Conservation (phyloP, 73 alveolate genomes). For the Paramecium sonneborni region DNA sequence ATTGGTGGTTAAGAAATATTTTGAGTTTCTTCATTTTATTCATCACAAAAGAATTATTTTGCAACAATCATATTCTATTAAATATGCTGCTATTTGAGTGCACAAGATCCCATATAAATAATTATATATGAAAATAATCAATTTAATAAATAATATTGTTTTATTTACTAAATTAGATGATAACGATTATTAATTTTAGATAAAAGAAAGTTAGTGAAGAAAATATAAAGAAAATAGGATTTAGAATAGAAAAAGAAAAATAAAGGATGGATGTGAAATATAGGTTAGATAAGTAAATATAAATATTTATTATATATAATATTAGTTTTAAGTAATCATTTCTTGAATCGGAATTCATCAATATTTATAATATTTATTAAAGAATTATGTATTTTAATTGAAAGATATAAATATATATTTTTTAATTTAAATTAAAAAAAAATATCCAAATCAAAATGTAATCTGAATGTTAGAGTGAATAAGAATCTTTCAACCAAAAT, state of each 20-base stretch:
- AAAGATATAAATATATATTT: not conserved
- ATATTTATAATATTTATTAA: not conserved
- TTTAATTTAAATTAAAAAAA: not conserved
- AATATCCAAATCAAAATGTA: not conserved
- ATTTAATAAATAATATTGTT: not conserved
- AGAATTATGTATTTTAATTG: not conserved
- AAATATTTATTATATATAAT: too few relatives aligned
- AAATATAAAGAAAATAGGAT: too few relatives aligned
- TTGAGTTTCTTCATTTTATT: not conserved
- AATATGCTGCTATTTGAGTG: not conserved
- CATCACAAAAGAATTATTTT: not conserved
- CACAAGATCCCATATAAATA: not conserved
- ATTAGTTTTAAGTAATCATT: too few relatives aligned
- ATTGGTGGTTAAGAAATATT: not conserved
- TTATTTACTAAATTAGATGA: too few relatives aligned
- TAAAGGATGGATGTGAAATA: too few relatives aligned
- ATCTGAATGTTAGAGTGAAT: not conserved
- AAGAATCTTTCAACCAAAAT: not conserved
- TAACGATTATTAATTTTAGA: too few relatives aligned
- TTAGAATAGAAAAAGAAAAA: too few relatives aligned
- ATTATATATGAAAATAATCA: not conserved
- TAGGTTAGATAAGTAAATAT: too few relatives aligned
- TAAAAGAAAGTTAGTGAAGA: too few relatives aligned
- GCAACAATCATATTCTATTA: not conserved
- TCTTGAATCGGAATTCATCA: conserved; percentile 7